Base-by-base conservation (phyloP, 1,284 basidiomycete genomes). In the Cryptococcus sp. region DNA sequence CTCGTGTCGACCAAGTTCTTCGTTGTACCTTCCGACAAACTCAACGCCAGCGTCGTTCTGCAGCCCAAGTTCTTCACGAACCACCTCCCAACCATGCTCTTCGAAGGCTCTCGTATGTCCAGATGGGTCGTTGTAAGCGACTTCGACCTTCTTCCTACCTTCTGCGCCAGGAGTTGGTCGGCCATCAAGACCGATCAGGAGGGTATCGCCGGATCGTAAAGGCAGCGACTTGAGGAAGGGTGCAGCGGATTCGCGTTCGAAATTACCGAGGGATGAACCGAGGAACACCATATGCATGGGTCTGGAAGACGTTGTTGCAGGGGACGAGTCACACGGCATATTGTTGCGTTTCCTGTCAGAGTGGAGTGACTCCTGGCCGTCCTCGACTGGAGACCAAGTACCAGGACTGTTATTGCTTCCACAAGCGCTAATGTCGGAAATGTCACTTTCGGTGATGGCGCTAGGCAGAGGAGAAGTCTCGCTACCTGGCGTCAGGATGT, bases 231-330 rank as follows among this genome's bases (percentile, higher is more conserved):
- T 83, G 54, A 99, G 83, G 79, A 99, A 97, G 0, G 83, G 80
- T 1, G 83, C 83, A 7, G 88, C 90, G 25, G 84, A 87, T 17
- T 82, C 81, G 23, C 92, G 85, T n/a, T 82, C 76, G 76, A 98
- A 97, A 81, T 98, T 98, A 15, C 95, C 95, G 15, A 98, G 80
- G 0, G 92, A 93, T 0, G 91, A 95, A 0, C 95, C 95, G n/a
- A 98, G 82, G 82, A 96, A 98, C 59, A 97, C 81, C 56, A 97
- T 80, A 70, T 93, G 91, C 38, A 91, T 76, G 10, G 89, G 89
- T 43, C 78, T 67, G 19, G 58, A 56, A 5, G 67, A 25, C 10
- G 19, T 35, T 35, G 30, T 5, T 2, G 30, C 22, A 15, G 40
- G 16, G 8, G 47, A 42, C n/a, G 38, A 4, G 41, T 17, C 40